Percentiles rank a stretch among this genome's conserved stretches.
Evolutionary conservation across 208 protist species (phyloP).

Genomic region (Borovskyia barvae): DNA sequence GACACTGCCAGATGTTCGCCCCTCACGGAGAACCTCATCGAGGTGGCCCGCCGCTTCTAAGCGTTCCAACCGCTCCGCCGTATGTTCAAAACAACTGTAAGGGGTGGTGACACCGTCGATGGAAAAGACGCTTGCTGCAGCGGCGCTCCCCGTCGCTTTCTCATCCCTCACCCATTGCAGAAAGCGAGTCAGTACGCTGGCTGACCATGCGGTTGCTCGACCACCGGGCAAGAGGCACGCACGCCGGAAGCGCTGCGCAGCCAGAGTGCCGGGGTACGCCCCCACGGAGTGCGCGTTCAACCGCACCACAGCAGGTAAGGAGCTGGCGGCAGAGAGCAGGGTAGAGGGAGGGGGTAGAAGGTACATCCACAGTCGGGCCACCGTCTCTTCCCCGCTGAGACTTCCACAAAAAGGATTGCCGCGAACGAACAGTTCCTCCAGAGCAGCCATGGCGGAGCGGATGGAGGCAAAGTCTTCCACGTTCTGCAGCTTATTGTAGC

Average conservation of each 20-base stretch:
- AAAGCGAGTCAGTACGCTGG: constrained; percentile 5
- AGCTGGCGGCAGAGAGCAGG: not conserved
- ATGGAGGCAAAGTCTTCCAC: constrained; percentile 42
- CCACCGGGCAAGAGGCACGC: constrained; percentile 13
- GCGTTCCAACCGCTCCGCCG: constrained; percentile 7
- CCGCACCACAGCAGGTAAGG: not conserved
- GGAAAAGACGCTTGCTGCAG: constrained; percentile 16
- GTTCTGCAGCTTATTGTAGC: constrained; percentile 45
- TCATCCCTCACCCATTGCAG: constrained; percentile 7
- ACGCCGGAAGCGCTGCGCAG: constrained; percentile 15
- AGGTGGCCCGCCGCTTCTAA: not conserved
- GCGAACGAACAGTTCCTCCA: constrained; percentile 48
- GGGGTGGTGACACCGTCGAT: constrained; percentile 21
- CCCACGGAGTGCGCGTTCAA: constrained; percentile 8
- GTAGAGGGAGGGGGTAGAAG: not conserved
- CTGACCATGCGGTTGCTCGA: not conserved
- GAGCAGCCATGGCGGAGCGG: constrained; percentile 25
- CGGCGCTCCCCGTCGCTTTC: not conserved
- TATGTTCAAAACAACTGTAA: constrained; percentile 20
- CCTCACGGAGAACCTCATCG: not conserved
- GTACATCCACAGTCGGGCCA: constrained; percentile 20
- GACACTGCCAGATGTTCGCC: too few species aligned
- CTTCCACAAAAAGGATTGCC: constrained; percentile 66
- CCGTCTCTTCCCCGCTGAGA: constrained; percentile 18
- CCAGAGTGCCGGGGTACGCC: constrained; percentile 11